Evolutionary conservation across 352 stramenopile species (phyloP), one percentile per base, ranked within the genome.

Genomic region (Phytophthora hibernalis): DNA sequence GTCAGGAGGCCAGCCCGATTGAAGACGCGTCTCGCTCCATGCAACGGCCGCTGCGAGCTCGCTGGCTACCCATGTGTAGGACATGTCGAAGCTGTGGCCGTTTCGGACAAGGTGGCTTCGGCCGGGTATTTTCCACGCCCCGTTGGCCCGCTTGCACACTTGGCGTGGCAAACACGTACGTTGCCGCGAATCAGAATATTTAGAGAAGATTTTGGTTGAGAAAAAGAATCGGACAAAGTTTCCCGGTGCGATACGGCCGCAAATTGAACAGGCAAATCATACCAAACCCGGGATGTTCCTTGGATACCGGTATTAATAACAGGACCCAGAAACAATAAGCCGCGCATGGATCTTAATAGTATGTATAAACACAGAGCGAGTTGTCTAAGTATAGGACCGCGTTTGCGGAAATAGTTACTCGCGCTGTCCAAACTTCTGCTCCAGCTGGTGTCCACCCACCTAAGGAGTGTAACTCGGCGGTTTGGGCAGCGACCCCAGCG

Each of bases 201-300:
- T 51, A 16, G 30, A 54, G 45, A 38, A 26, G 42, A 53, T 69
- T 48, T 45, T 26, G 13, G 3, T 68, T 68, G 61, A 70, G 55
- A 69, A 60, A 67, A 69, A 56, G 38, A 57, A 57, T 68, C 12
- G 30, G 40, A 53, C 28, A 28, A 31, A 45, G 4, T 62, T 68
- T 68, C 53, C 52, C 61, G 43, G 44, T 68, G 61, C 61, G 53
- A 57, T 65, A 48, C 21, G 18, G 26, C 26, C 2, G 26, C 26
- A 31, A 31, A 31, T 31, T 31, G 26, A 31, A 7, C 26, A 1
- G 4, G 26, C 26, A 31, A 7, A 31, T 31, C 26, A 3, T n/a
- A n/a, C n/a, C n/a, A n/a, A n/a, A n/a, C n/a, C n/a, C n/a, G n/a
- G n/a, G n/a, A n/a, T n/a, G n/a, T n/a, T n/a, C n/a, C n/a, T n/a